Evolutionary conservation across 805 yeast genomes (phyloP).

Genomic region (Kluyveromyces dobzhanskii): DNA sequence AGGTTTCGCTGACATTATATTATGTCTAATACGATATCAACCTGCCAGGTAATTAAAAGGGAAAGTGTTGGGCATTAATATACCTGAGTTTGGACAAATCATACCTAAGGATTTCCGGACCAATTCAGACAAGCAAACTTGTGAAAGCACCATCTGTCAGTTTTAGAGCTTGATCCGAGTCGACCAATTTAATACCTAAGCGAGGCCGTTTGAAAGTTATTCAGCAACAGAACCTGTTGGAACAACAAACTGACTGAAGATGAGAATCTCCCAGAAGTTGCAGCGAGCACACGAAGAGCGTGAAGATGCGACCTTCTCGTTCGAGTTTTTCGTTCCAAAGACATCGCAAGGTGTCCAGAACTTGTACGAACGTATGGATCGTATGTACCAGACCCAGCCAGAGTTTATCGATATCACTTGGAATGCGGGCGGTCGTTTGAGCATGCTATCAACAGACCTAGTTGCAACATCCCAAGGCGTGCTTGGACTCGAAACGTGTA

Average conservation of each 20-base stretch:
- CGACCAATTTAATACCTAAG: too few relatives aligned
- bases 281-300: constrained; percentile 25
- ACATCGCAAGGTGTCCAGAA: constrained; percentile 96
- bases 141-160: too few relatives aligned
- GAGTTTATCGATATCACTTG: constrained; percentile 93
- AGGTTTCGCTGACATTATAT: too few relatives aligned
- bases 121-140: too few relatives aligned
- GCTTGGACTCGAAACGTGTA: constrained; percentile 89
- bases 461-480: constrained; percentile 86
- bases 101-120: too few relatives aligned
- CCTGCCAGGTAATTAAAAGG: too few relatives aligned
- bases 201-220: too few relatives aligned
- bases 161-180: too few relatives aligned
- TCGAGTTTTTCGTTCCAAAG: constrained; percentile 96
- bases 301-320: constrained; percentile 69
- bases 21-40: too few relatives aligned
- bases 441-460: constrained; percentile 82
- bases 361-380: constrained; percentile 92
- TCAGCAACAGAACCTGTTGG: too few relatives aligned
- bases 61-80: too few relatives aligned
- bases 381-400: constrained; percentile 86
- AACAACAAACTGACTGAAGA: constrained; percentile 10
- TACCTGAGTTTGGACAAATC: too few relatives aligned
- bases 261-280: constrained; percentile 36
- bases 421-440: constrained; percentile 84